A percentile compares a stretch with the other conserved stretches of the same genome.
These are phyloP conservation scores for Zasmidium citrigriseum DNA, from an alignment of 2,329 filamentous ascomycete genomes.

Conservation along the genomic window DNA sequence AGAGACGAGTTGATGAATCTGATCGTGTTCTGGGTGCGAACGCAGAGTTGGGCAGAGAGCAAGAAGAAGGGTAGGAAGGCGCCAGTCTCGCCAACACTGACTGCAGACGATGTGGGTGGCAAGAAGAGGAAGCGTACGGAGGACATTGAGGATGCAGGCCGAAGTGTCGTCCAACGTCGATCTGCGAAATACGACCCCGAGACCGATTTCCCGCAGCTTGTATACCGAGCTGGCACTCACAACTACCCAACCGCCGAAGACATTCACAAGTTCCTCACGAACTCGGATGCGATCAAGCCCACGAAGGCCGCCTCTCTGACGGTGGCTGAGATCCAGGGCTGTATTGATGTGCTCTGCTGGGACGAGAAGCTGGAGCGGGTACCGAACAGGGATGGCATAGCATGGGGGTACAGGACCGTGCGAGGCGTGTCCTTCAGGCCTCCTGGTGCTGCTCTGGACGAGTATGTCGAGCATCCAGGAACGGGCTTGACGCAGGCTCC, in stretches of 20 bases:
- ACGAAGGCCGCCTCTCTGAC: conserved; percentile 52
- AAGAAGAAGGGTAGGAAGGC: conserved; percentile 23
- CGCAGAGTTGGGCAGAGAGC: conserved; percentile 68
- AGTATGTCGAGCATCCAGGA: conserved; percentile 48
- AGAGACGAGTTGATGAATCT: conserved; percentile 74
- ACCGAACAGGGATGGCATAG: conserved; percentile 33
- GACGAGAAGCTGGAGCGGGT: conserved; percentile 78
- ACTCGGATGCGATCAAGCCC: conserved; percentile 69
- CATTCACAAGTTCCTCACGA: conserved; percentile 73
- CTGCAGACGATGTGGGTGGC: conserved; percentile 10
- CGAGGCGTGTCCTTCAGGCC: conserved; percentile 33
- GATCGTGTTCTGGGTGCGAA: conserved; percentile 72
- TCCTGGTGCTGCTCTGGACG: conserved; percentile 24
- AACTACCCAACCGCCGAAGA: conserved; percentile 79
- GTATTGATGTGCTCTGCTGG: conserved; percentile 85
- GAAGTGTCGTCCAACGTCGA: conserved; percentile 26
- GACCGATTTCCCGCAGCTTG: conserved; percentile 28
- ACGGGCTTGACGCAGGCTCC: conserved; percentile 87
- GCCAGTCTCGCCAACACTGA: conserved; percentile 9
- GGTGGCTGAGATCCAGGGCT: conserved; percentile 77
- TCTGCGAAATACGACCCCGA: conserved; percentile 18
- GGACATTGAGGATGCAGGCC: conserved; percentile 34
- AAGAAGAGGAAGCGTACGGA: conserved; percentile 31
- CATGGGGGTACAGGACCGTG: conserved; percentile 52
- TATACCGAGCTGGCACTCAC: conserved; percentile 41